A percentile compares a stretch with the other conserved stretches of the same genome.
Conservation (phyloP, 2,329 filamentous ascomycete species). For the Mycosphaerella sp. region DNA sequence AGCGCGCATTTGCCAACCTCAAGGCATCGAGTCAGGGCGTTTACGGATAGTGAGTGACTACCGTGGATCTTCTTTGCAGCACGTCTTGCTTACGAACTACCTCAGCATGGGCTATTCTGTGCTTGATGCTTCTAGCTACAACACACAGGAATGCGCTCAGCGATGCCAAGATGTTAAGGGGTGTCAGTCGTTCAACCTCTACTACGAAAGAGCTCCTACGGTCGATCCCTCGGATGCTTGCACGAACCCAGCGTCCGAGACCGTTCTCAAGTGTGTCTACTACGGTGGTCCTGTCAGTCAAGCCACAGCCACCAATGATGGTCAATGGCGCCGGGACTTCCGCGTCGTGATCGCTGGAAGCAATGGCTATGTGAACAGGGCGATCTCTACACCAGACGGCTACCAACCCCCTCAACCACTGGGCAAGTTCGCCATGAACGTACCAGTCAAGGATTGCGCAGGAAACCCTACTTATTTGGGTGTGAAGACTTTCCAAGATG, state of each 20-base stretch:
- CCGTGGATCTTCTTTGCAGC: too few relatives aligned
- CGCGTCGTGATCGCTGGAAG: slow-evolving; percentile 22
- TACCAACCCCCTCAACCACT: not conserved
- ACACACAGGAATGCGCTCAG: not conserved
- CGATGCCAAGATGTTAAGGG: not conserved
- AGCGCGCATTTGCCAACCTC: not conserved
- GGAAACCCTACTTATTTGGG: not conserved
- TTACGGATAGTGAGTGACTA: not conserved
- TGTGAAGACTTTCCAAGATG: not conserved
- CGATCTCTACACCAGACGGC: not conserved
- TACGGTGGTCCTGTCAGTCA: slow-evolving; percentile 15
- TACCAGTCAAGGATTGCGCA: not conserved
- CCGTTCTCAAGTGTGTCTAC: slow-evolving; percentile 22
- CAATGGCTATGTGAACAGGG: slow-evolving; percentile 15
- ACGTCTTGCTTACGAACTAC: not conserved
- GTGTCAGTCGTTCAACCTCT: not conserved
- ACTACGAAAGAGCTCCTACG: not conserved
- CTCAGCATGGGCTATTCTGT: not conserved
- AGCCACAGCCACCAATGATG: slow-evolving; percentile 18
- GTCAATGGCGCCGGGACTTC: slow-evolving; percentile 20
- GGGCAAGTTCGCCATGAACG: not conserved
- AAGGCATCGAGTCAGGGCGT: not conserved
- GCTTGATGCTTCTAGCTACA: not conserved
- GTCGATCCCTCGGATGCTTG: not conserved
- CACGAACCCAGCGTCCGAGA: slow-evolving; percentile 14